These are phyloP conservation scores for Leccinum cinnamomeum DNA, from an alignment of 1,284 basidiomycete genomes.

Conservation along the genomic window DNA sequence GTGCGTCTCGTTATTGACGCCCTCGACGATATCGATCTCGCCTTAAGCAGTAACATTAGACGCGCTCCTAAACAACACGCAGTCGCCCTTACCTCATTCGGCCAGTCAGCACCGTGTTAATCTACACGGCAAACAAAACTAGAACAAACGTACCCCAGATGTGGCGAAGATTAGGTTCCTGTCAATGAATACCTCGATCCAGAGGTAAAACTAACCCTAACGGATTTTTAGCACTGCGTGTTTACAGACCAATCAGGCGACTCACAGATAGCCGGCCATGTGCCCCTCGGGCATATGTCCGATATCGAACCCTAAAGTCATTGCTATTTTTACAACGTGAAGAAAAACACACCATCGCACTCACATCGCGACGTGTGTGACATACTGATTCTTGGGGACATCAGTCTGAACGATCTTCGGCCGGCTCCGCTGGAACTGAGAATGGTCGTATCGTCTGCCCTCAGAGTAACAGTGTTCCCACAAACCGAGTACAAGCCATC, in stretches of 20 bases:
- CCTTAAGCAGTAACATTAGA: conserved; percentile 27
- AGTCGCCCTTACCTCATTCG: conserved; percentile 7
- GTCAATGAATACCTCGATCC: conserved; percentile 3
- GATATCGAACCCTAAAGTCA: conserved; percentile 34
- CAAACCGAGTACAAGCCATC: conserved; percentile 49
- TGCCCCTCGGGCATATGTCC: conserved; percentile 40
- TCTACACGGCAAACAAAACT: not conserved
- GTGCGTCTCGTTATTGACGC: conserved; percentile 55
- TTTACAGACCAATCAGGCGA: not conserved
- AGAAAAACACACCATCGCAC: conserved; percentile 3
- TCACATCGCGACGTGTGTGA: conserved; percentile 38
- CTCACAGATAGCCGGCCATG: conserved; percentile 40
- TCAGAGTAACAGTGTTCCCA: conserved; percentile 44
- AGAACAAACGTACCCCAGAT: conserved; percentile 15
- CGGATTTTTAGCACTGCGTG: not conserved
- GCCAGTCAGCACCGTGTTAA: conserved; percentile 20
- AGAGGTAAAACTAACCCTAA: conserved; percentile 20
- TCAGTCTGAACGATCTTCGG: conserved; percentile 38
- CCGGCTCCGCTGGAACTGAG: conserved; percentile 35
- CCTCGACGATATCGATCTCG: conserved; percentile 71
- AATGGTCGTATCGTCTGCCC: conserved; percentile 35
- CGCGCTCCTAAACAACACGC: not conserved
- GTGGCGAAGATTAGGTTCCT: not conserved
- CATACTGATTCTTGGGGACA: conserved; percentile 33
- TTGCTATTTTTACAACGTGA: not conserved